Conservation (phyloP, 2,329 filamentous ascomycete genomes). For the Trichoderma koningiopsis region DNA sequence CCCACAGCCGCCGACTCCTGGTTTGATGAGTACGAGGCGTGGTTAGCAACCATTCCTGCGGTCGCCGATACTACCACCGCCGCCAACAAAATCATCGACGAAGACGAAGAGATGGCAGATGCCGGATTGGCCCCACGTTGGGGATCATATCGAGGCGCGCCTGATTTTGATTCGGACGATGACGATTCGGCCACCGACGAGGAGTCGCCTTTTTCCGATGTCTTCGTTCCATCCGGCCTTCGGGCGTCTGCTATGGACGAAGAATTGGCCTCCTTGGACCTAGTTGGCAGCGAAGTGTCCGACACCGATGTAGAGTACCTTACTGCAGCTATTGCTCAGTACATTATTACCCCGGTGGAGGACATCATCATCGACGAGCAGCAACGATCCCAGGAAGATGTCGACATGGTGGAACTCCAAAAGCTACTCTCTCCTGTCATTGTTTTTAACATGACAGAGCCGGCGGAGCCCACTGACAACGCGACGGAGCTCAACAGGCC, state of each 20-base stretch:
- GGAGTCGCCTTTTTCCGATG: neutral
- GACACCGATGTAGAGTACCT: conserved; percentile 18
- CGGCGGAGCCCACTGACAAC: conserved; percentile 10
- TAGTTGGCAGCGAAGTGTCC: neutral
- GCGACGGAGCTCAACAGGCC: conserved; percentile 14
- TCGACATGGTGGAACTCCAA: conserved; percentile 18
- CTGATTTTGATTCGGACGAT: conserved; percentile 1
- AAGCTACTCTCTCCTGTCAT: conserved; percentile 8
- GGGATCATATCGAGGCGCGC: neutral
- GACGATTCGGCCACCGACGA: neutral
- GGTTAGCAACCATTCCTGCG: neutral
- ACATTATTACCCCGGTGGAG: neutral
- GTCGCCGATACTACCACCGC: neutral
- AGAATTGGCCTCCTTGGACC: conserved; percentile 10
- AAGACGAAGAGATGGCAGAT: conserved; percentile 14
- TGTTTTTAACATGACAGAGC: conserved; percentile 12
- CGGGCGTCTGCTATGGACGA: conserved; percentile 13
- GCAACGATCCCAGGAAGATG: conserved; percentile 16
- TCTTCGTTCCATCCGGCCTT: conserved; percentile 13
- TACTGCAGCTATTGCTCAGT: conserved; percentile 23
- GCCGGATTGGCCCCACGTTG: neutral
- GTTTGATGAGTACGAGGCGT: conserved; percentile 9
- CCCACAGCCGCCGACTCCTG: neutral
- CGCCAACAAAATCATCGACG: neutral
- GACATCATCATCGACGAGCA: conserved; percentile 15